phyloP scores from a whole-genome alignment of 2,329 filamentous ascomycete genomes.

The Zymoseptoria brevis region DNA sequence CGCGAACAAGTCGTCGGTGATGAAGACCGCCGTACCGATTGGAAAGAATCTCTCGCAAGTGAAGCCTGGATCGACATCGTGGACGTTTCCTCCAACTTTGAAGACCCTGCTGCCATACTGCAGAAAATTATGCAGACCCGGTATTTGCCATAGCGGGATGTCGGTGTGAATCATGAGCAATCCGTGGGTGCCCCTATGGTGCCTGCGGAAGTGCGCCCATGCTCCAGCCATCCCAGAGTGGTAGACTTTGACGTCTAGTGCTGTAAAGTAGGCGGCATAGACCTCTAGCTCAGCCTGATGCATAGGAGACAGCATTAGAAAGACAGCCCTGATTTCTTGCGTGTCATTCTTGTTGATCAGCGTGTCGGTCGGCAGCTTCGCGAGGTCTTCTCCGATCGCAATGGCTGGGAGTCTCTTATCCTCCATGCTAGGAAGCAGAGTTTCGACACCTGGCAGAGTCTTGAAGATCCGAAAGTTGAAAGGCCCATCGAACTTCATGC shows the following conservation, averaged over 20 bases:
- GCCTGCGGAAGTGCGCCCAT: constrained; percentile 22
- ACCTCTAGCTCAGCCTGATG: constrained; percentile 17
- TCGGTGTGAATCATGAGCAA: constrained; percentile 27
- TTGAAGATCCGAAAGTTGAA: constrained; percentile 12
- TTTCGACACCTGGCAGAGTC: not conserved
- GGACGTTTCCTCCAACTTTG: constrained; percentile 26
- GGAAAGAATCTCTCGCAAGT: constrained; percentile 30
- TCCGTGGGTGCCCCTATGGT: constrained; percentile 1
- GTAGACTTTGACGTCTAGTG: constrained; percentile 19
- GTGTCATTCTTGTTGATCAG: constrained; percentile 6
- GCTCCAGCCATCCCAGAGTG: constrained; percentile 16
- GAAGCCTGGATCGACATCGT: constrained; percentile 14
- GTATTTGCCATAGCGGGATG: constrained; percentile 28
- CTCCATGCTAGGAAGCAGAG: not conserved
- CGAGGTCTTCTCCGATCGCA: constrained; percentile 6
- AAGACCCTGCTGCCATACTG: constrained; percentile 23
- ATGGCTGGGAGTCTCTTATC: not conserved
- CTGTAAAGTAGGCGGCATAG: constrained; percentile 14
- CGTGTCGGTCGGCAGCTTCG: constrained; percentile 2
- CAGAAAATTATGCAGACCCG: constrained; percentile 28
- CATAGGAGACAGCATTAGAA: constrained; percentile 21
- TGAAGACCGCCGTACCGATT: constrained; percentile 33
- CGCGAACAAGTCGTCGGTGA: constrained; percentile 39
- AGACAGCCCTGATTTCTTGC: constrained; percentile 14
- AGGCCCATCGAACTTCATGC: constrained; percentile 1